Percentiles rank a stretch among this genome's conserved stretches.
Evolutionary conservation across 2,329 filamentous ascomycete species (phyloP).

Genomic region (Pseudocercospora fuligena): DNA sequence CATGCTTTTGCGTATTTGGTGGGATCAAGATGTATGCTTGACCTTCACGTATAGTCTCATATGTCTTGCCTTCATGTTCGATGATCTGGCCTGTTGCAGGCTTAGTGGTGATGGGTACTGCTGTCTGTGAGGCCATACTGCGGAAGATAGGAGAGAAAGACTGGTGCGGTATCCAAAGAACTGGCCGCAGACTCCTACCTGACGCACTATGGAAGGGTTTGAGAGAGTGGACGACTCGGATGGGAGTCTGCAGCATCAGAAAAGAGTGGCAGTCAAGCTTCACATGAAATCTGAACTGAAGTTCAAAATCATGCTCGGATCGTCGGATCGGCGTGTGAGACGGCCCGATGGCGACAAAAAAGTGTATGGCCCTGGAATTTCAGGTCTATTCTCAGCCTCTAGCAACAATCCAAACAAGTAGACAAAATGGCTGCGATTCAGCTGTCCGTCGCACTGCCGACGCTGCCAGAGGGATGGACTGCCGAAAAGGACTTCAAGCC

Average conservation of each 20-base stretch:
- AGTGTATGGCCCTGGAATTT: slow-evolving; percentile 1
- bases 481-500: slow-evolving; percentile 92
- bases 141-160: slow-evolving; percentile 6
- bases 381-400: not conserved
- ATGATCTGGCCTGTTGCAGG: slow-evolving; percentile 40
- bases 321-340: not conserved
- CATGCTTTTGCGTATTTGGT: slow-evolving; percentile 53
- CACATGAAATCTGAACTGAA: not conserved
- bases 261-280: not conserved
- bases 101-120: slow-evolving; percentile 29
- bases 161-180: slow-evolving; percentile 11
- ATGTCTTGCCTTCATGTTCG: slow-evolving; percentile 40
- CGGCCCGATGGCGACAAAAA: not conserved
- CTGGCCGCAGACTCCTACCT: slow-evolving; percentile 24
- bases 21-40: slow-evolving; percentile 70
- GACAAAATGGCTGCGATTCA: slow-evolving; percentile 67
- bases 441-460: slow-evolving; percentile 70
- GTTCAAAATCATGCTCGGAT: not conserved
- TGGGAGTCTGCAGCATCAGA: slow-evolving; percentile 22
- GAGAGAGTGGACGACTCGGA: slow-evolving; percentile 18
- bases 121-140: slow-evolving; percentile 8
- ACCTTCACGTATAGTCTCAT: slow-evolving; percentile 67
- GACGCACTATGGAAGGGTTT: slow-evolving; percentile 2
- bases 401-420: not conserved
- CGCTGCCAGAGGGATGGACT: slow-evolving; percentile 79